Evolutionary conservation across 2,329 filamentous ascomycete genomes (phyloP), one percentile per base, ranked within the genome.

Genomic region (Erysiphe pisi): DNA sequence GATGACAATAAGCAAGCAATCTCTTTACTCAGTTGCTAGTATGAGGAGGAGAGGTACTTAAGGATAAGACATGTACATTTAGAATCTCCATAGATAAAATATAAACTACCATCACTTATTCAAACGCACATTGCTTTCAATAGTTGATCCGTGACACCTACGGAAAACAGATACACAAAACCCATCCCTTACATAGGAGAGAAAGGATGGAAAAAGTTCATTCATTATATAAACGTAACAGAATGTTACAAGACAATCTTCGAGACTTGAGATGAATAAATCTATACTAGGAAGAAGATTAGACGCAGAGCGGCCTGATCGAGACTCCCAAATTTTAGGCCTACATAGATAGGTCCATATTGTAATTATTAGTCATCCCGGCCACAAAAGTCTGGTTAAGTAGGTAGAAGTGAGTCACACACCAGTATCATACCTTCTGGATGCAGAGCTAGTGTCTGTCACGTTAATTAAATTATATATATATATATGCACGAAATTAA

Each of bases 201-300:
- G 71, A 36, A 36, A 22, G 71, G 40, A 20, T 56, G 71, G 47
- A n/a, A 75, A 28, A 28, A 12, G 4, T 75, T 75, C 52, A 16
- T 36, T n/a, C 43, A 52, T 45, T 52, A n/a, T 45, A 31, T 52
- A 45, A 52, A 16, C n/a, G 28, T 22, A n/a, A 75, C 47, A 31
- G 25, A 75, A 56, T 75, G 31, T 71, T 71, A 71, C n/a, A 36
- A 43, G 28, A 52, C 22, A 52, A 7, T 52, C 22, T 52, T 52
- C 1, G 49, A 16, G 49, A 16, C 22, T 52, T 2, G 14, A 3
- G 49, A 16, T 16, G 22, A 52, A 22, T 52, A 7, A 22, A 22
- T 7, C 49, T 7, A 52, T 16, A 52, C 22, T 52, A 22, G 49
- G 14, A 16, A 16, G 49, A 22, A 16, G 22, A 52, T 52, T 52